Percentiles rank a stretch among this genome's conserved stretches.
Evolutionary conservation across 2,329 filamentous ascomycete species (phyloP).

Genomic region (Zymoseptoria ardabiliae): DNA sequence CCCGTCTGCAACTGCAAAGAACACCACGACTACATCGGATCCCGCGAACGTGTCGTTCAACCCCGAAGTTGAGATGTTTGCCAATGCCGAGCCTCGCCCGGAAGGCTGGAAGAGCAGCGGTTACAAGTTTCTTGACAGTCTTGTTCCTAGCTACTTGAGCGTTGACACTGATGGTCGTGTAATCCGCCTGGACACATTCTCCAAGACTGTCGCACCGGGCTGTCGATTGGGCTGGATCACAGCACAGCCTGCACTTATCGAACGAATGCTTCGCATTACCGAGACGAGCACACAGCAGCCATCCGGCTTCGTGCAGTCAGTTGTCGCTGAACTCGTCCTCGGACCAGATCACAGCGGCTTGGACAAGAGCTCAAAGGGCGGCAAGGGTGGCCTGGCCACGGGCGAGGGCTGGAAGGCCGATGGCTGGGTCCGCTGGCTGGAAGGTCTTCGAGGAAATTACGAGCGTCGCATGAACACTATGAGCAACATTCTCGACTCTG

Average conservation of each 20-base stretch:
- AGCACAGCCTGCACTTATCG: slow-evolving; percentile 68
- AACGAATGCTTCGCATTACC: slow-evolving; percentile 65
- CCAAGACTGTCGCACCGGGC: slow-evolving; percentile 84
- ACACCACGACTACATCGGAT: slow-evolving; percentile 24
- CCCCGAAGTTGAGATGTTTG: slow-evolving; percentile 23
- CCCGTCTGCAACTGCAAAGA: slow-evolving; percentile 55
- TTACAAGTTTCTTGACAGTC: slow-evolving; percentile 71
- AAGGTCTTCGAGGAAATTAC: slow-evolving; percentile 74
- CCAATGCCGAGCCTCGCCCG: slow-evolving; percentile 45
- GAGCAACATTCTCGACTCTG: slow-evolving; percentile 64
- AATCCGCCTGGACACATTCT: slow-evolving; percentile 85
- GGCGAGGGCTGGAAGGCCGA: slow-evolving; percentile 66
- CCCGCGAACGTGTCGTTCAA: slow-evolving; percentile 25
- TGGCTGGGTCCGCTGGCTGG: slow-evolving; percentile 88
- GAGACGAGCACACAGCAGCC: slow-evolving; percentile 77
- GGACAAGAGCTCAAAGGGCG: slow-evolving; percentile 30
- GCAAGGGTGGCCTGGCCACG: slow-evolving; percentile 41
- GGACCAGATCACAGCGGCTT: slow-evolving; percentile 55
- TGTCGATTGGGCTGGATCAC: slow-evolving; percentile 89
- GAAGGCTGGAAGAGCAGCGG: slow-evolving; percentile 51
- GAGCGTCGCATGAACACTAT: slow-evolving; percentile 77
- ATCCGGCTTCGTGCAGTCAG: slow-evolving; percentile 79
- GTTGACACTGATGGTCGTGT: slow-evolving; percentile 82
- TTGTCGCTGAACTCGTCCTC: slow-evolving; percentile 70
- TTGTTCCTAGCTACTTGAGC: slow-evolving; percentile 74